Evolutionary conservation across 2,329 filamentous ascomycete genomes (phyloP), one percentile per base, ranked within the genome.

Genomic region (Mollisiaceae sp.): DNA sequence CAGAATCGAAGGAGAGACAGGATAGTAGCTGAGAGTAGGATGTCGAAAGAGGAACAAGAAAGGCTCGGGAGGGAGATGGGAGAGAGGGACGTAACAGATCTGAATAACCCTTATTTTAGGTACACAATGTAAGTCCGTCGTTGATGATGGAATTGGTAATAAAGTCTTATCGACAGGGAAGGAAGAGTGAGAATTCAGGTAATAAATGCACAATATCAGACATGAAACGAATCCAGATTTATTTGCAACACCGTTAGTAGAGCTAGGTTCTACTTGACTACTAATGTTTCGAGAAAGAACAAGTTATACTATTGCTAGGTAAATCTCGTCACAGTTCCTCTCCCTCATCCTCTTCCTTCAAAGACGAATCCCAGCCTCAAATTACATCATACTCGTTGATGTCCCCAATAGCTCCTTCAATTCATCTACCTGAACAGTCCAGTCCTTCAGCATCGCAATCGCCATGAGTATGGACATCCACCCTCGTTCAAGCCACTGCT

Each of bases 31-130:
- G 59, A 67, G 65, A 61, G 61, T 61, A 55, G 64, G 1, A 27
- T 66, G 15, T 52, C 39, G 12, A 22, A 47, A 24, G 66, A 64
- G n/a, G 66, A 64, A 36, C 58, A 67, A 39, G 63, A 67, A 14
- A 56, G 61, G 52, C 38, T 68, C 22, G 62, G 69, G 14, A 60
- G 60, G 27, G 66, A 68, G 47, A 65, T 68, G 61, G 64, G 66
- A 8, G 64, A 65, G 43, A 59, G 32, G 39, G 66, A 70, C 61
- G 64, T 69, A 32, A 71, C 69, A n/a, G 69, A 71, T 65, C 54
- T 69, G 65, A 47, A 66, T 58, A 69, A 71, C 43, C 62, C 59
- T 9, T 60, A 58, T 15, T 69, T 69, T 22, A 59, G 69, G 27
- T 69, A 71, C 45, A 65, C 65, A 24, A 58, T 67, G 63, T 67